Conservation (phyloP, 768 basidiomycete species). For the Galerina marginata region DNA sequence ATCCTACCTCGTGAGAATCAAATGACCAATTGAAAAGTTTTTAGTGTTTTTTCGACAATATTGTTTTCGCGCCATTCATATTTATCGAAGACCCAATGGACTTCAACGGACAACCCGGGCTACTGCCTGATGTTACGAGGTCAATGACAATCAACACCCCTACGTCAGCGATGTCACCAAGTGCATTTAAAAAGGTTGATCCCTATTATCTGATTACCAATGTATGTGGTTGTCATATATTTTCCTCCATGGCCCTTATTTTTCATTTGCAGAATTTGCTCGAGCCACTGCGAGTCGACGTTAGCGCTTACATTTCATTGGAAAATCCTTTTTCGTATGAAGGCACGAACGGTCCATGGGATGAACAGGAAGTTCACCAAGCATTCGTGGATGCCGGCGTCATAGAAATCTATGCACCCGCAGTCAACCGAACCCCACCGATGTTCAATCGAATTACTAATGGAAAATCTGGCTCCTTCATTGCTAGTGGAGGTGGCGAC, state of each 20-base stretch:
- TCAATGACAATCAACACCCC: conserved; percentile 42
- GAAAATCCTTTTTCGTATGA: conserved; percentile 71
- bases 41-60: conserved; percentile 96
- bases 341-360: conserved; percentile 69
- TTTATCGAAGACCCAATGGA: conserved; percentile 93
- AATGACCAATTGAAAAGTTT: conserved; percentile 7
- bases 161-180: conserved; percentile 23
- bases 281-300: conserved; percentile 69
- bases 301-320: conserved; percentile 60
- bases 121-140: conserved; percentile 48
- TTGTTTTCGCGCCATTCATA: conserved; percentile 94
- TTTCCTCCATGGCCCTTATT: background rate
- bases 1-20: background rate
- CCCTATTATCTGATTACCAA: conserved; percentile 90
- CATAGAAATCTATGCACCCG: conserved; percentile 58
- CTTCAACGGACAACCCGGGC: conserved; percentile 59
- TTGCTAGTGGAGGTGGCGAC: conserved; percentile 2
- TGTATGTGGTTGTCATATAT: conserved; percentile 44
- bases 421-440: conserved; percentile 40
- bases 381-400: conserved; percentile 66
- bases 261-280: conserved; percentile 58
- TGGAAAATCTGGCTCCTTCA: conserved; percentile 15
- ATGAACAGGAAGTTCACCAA: conserved; percentile 66
- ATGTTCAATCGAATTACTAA: conserved; percentile 45
- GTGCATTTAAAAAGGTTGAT: conserved; percentile 71